Base-by-base conservation (phyloP, 164 flowering plant genomes). In the Chimonanthus praecox region DNA sequence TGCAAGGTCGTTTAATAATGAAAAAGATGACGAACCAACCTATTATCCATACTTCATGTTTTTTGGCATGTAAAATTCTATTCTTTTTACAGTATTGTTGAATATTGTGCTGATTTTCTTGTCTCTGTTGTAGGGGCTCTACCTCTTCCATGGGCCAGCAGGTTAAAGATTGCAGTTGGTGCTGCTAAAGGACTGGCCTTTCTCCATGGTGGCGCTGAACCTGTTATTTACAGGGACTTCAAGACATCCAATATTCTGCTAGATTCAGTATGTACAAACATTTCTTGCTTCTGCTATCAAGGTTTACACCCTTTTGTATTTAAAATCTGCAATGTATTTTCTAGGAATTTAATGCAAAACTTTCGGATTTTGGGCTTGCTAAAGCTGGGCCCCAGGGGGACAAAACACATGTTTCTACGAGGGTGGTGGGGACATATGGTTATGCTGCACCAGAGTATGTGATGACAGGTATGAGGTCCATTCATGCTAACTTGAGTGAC, bases 361-460 rank as follows among this genome's bases (percentile, higher is more conserved):
- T 95, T 64, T 95, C 99, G 58, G 98, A 95, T 84, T 95, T 95
- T 78, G 99, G 99, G 73, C 83, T 95, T 48, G 99, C 99, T 62
- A 95, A 92, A 86, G 99, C 94, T 65, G 99, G 98, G 16, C 99
- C 99, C 48, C 91, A 85, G 72, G 99, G 96, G 47, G 98, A 90
- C 76, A 90, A 95, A 67, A 95, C 98, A 7, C 98, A 95, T 82
- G 99, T 95, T 75, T 95, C 99, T 71, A 95, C 99, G 2, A 79
- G 99, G 80, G 99, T 95, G 48, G 89, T 95, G 47, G 99, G 99
- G 48, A 95, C 99, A 43, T 95, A 90, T 78, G 99, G 99, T 68
- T 94, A 94, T 83, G 99, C 99, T 73, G 99, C 99, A 71, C 99
- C 99, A 61, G 99, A 94, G 72, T 94, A 95, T 85, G 96, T 95